phyloP scores from a whole-genome alignment of 2,329 filamentous ascomycete genomes.

The Dactylonectria macrodidyma region DNA sequence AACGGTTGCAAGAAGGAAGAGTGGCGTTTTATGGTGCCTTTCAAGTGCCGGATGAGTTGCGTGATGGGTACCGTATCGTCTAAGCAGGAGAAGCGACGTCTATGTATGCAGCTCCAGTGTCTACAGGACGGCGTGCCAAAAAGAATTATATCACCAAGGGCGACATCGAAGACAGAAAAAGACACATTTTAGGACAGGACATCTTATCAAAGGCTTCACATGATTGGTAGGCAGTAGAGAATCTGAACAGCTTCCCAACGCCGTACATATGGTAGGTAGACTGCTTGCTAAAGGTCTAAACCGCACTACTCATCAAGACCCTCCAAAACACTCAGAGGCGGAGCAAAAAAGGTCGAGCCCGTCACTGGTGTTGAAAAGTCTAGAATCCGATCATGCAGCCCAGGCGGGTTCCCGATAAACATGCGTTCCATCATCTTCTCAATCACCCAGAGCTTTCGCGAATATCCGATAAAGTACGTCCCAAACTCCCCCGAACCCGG shows the following conservation, averaged over 20 bases:
- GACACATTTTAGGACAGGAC: no score
- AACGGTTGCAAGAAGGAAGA: slow-evolving; percentile 1
- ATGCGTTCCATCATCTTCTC: slow-evolving; percentile 72
- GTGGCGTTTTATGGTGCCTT: slow-evolving; percentile 17
- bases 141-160: no score
- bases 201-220: no score
- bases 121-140: no score
- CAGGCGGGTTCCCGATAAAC: slow-evolving; percentile 69
- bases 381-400: slow-evolving; percentile 68
- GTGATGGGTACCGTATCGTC: slow-evolving; percentile 2
- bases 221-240: no score
- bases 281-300: no score
- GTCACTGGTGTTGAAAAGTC: slow-evolving; percentile 69
- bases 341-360: slow-evolving; percentile 68
- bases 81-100: neutral
- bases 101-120: neutral
- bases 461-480: slow-evolving; percentile 73
- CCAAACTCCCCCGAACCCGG: slow-evolving; percentile 66
- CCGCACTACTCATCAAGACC: slow-evolving; percentile 10
- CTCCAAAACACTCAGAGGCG: slow-evolving; percentile 43
- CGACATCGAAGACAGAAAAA: no score
- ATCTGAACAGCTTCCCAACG: no score
- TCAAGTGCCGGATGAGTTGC: neutral
- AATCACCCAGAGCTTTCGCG: slow-evolving; percentile 67
- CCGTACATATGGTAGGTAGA: no score